phyloP scores from a whole-genome alignment of 345 rosid species.

The Turnera subulata region DNA sequence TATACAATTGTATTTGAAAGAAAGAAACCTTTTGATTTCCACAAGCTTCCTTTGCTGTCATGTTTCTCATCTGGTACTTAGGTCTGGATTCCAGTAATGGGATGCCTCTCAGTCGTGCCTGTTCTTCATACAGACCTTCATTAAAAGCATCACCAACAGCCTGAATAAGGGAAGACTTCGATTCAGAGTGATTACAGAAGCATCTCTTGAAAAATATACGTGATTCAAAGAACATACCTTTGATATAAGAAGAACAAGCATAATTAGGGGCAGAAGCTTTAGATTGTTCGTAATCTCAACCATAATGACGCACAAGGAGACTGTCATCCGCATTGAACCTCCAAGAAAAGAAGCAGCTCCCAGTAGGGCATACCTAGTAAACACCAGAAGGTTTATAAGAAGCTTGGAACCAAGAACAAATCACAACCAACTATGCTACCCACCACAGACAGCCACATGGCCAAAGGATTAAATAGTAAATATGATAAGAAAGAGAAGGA shows the following conservation, averaged over 20 bases:
- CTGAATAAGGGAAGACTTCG: constrained; percentile 37
- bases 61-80: constrained; percentile 69
- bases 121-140: constrained; percentile 91
- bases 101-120: constrained; percentile 72
- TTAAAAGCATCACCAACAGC: constrained; percentile 99
- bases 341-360: constrained; percentile 99
- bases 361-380: constrained; percentile 81
- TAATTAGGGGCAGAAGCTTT: constrained; percentile 87
- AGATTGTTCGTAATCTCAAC: constrained; percentile 96
- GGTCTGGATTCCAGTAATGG: constrained; percentile 92
- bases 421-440: not conserved
- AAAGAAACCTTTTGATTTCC: constrained; percentile 67
- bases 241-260: constrained; percentile 97
- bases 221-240: constrained; percentile 49
- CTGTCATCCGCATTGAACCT: constrained; percentile 99
- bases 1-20: constrained; percentile 2
- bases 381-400: constrained; percentile 17
- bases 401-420: not conserved
- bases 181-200: constrained; percentile 1
- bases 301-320: constrained; percentile 93
- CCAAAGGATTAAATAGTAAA: not conserved
- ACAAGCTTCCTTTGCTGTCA: constrained; percentile 79
- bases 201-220: constrained; percentile 12
- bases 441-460: not conserved
- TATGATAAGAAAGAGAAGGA: not conserved